These are phyloP conservation scores for Metschnikowia drakensbergensis DNA, from an alignment of 805 yeast species.

Conservation along the genomic window DNA sequence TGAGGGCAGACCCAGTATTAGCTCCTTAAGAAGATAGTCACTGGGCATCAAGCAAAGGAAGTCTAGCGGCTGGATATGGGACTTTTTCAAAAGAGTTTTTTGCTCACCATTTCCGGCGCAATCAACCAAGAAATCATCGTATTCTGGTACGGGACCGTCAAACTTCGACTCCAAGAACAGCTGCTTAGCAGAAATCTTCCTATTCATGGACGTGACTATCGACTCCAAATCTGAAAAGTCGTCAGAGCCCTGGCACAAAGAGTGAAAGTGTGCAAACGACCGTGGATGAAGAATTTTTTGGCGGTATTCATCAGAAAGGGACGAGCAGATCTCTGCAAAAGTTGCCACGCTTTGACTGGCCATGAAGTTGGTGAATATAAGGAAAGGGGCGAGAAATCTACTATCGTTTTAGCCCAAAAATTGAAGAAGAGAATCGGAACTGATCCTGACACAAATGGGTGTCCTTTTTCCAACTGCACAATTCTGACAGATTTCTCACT, in stretches of 20 bases:
- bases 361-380: not conserved
- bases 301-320: constrained; percentile 3
- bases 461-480: too few relatives aligned
- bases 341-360: constrained; percentile 7
- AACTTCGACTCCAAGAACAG: not conserved
- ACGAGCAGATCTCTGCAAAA: constrained; percentile 1
- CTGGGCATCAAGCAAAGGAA: constrained; percentile 6
- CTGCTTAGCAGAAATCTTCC: constrained; percentile 3
- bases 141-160: not conserved
- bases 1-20: not conserved
- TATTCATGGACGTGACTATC: constrained; percentile 6
- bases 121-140: not conserved
- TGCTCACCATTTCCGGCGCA: not conserved
- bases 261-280: constrained; percentile 1
- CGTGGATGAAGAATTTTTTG: constrained; percentile 1
- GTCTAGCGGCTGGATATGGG: constrained; percentile 9
- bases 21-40: not conserved
- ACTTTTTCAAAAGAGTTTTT: not conserved
- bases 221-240: constrained; percentile 5
- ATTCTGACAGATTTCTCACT: too few relatives aligned
- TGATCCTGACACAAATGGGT: too few relatives aligned
- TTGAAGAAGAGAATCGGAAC: too few relatives aligned
- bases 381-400: too few relatives aligned
- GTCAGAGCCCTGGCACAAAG: constrained; percentile 1
- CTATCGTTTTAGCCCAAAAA: too few relatives aligned